Evolutionary conservation across 768 basidiomycete genomes (phyloP).

Genomic region (Saitozyma sp.): DNA sequence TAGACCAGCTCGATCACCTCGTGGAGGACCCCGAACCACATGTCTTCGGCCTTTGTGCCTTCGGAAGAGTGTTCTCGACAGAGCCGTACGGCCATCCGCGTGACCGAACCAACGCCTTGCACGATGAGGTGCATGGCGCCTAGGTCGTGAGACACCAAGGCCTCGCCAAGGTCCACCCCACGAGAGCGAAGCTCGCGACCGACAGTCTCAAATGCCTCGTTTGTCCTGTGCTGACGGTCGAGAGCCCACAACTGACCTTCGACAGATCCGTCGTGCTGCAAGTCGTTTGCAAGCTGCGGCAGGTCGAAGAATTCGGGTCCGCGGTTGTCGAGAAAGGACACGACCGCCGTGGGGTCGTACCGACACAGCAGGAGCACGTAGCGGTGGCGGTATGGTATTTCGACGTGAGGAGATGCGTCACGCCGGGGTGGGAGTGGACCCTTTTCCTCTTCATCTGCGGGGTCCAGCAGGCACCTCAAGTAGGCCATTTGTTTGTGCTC

Average conservation of each 20-base stretch:
- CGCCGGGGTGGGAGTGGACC: too few species aligned
- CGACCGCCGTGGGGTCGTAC: conserved; percentile 66
- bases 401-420: conserved; percentile 49
- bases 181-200: conserved; percentile 54
- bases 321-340: conserved; percentile 63
- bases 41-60: conserved; percentile 65
- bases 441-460: too few species aligned
- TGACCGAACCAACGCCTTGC: conserved; percentile 53
- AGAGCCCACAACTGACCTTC: conserved; percentile 81
- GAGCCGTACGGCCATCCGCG: conserved; percentile 64
- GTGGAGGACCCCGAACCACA: conserved; percentile 84
- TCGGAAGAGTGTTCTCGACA: conserved; percentile 63
- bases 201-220: conserved; percentile 67
- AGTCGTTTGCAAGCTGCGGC: conserved; percentile 61
- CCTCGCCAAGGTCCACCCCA: conserved; percentile 33
- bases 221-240: conserved; percentile 65
- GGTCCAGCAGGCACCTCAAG: conserved; percentile 5
- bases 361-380: conserved; percentile 75
- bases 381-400: conserved; percentile 59
- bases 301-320: conserved; percentile 60
- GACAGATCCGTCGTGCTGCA: conserved; percentile 66
- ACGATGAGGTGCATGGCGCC: background rate
- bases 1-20: conserved; percentile 81
- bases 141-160: conserved; percentile 15
- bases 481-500: conserved; percentile 70